Percentiles rank a stretch among this genome's conserved stretches.
Conservation (phyloP, 2,329 filamentous ascomycete genomes). For the Botrytis aclada region DNA sequence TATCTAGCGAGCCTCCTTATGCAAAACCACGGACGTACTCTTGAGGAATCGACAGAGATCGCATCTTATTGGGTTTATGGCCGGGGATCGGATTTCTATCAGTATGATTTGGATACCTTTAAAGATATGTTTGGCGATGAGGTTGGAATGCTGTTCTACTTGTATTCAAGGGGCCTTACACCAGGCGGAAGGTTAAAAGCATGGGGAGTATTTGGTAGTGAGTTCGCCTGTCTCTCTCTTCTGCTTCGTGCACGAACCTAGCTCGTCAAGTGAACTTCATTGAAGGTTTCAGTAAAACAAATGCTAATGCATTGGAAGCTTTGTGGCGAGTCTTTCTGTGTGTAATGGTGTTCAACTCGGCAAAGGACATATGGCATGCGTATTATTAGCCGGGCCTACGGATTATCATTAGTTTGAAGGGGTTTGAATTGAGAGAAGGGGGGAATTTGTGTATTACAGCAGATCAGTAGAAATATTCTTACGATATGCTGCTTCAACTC, state of each 20-base stretch:
- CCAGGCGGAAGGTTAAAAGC: neutral
- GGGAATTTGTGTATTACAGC: neutral
- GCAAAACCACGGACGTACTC: neutral
- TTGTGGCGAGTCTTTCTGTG: too few species aligned
- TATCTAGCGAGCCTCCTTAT: neutral
- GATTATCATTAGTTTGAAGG: too few species aligned
- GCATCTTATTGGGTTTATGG: neutral
- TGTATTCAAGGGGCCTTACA: neutral
- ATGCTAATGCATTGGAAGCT: neutral
- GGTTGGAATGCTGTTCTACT: neutral
- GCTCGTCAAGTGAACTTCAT: neutral
- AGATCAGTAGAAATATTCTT: neutral
- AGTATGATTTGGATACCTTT: constrained; percentile 1
- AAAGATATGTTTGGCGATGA: constrained; percentile 5
- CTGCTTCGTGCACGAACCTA: neutral
- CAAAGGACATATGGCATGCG: too few species aligned
- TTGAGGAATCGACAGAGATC: neutral
- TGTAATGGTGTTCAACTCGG: too few species aligned
- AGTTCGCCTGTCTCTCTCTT: neutral
- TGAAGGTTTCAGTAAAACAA: neutral
- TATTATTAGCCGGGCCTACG: too few species aligned
- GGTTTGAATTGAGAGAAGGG: neutral
- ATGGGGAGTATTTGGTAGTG: accelerated
- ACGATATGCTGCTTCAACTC: neutral
- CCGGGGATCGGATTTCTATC: constrained; percentile 8